Evolutionary conservation across 1,284 basidiomycete genomes (phyloP), one percentile per base, ranked within the genome.

Genomic region (Bothia castanella): DNA sequence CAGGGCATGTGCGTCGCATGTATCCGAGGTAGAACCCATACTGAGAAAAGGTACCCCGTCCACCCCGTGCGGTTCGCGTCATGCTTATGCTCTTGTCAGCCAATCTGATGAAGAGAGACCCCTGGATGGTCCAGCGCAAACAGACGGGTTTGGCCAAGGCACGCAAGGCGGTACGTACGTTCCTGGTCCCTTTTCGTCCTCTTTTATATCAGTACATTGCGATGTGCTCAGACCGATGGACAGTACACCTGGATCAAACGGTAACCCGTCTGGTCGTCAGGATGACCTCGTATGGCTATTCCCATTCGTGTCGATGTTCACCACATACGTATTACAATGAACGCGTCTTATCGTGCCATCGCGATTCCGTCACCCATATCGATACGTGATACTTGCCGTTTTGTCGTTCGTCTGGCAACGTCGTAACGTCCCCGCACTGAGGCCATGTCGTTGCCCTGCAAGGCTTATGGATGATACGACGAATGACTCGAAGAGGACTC

Each of bases 121-220:
- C 93, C 41, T 88, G 96, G 71, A 92, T 95, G 87, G 94, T 97
- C 29, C 96, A 99, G 75, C 82, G 96, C 60, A 99, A 99, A 75
- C 97, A 98, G 79, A 93, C 96, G 9, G 90, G 90, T 54, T 70
- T 84, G 59, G 83, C 87, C 56, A 97, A 97, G 76, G 92, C 96
- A 55, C 85, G 95, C 69, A 95, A 96, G 74, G 79, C 78, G 70
- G 91, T 92, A 71, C n/a, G n/a, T n/a, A n/a, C 47, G 89, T 85
- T 59, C 31, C 41, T 32, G n/a, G 23, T 17, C 16, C 10, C 40
- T 13, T 50, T 40, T 46, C 14, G 19, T 35, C 16, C 30, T 12
- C 17, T 30, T 34, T 47, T 31, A 2, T 29, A 20, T n/a, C n/a
- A 4, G 10, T 42, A 30, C 23, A 35, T 29, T 29, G 35, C 3